Base-by-base conservation (phyloP, 2,329 filamentous ascomycete genomes). In the Akanthomyces uredinophilus region DNA sequence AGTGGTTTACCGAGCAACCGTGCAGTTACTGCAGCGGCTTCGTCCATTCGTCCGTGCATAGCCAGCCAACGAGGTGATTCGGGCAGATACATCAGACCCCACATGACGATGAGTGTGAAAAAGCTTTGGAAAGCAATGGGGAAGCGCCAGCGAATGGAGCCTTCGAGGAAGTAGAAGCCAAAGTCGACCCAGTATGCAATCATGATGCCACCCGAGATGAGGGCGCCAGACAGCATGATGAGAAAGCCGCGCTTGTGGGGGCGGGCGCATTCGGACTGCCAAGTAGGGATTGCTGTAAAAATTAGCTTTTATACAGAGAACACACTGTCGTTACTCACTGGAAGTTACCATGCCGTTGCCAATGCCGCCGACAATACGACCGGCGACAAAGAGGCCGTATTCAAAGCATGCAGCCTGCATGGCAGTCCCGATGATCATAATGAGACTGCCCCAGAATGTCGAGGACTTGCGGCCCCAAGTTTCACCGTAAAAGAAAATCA, bases 31-130 rank as follows among this genome's bases (percentile, higher is more conserved):
- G 65, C 61, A 5, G 66, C 65, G 5, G 71, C 69, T 22, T 72
- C 70, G 1, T 64, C 62, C 49, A 66, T 66, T 39, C 68, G 71
- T 8, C 74, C 75, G 35, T 78, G 72, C 24, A 78, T 74, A n/a
- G 79, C 73, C 11, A 78, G 72, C 74, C 76, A 81, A 71, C 78
- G 81, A 2, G 79, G 79, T 1, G 75, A 78, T 54, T 73, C 70
- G 20, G 70, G 71, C 5, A 86, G 78, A 69, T 85, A 83, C 11
- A 80, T 75, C 70, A 87, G 78, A 8, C 79, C 83, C 39, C 80
- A 63, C 69, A 85, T 82, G 60, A 87, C 79, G 58, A 84, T 61
- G 58, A 70, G 55, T 22, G 69, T 70, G 47, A 71, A 71, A 64
- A 71, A 69, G 18, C 68, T 69, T 61, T 71, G 69, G 61, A 73